Base-by-base conservation (phyloP, 148 eudicot genomes). In the Arbutus unedo region DNA sequence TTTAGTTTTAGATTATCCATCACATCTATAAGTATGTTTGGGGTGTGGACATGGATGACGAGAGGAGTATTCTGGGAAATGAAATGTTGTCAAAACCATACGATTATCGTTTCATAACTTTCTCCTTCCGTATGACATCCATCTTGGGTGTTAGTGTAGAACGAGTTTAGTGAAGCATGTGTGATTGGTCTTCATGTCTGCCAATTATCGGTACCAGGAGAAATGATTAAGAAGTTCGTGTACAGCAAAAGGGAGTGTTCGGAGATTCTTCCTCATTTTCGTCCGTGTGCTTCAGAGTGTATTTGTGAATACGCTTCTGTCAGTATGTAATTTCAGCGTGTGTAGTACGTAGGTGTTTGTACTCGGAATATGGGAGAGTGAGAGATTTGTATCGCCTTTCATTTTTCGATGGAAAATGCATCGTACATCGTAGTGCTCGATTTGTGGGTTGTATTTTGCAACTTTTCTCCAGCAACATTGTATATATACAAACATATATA, bases 291-390 rank as follows among this genome's bases (percentile, higher is more conserved):
- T 76, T 62, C 25, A 14, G 66, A 47, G 41, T 10, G 19, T 55
- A 23, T 25, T 75, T 84, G 84, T 89, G 81, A 47, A 83, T 82
- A 77, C 79, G 72, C 25, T 76, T 82, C 59, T 60, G 71, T 71
- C 77, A 82, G 56, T 60, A 73, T 82, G 82, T 86, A 77, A 62
- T 82, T 9, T 23, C 38, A 31, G 53, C 18, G 18, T 79, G 14
- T 51, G 25, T 68, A 67, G 68, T 13, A 4, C 73, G 31, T 59
- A 74, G 83, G 8, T 4, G 44, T 66, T 54, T 13, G 44, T 56
- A 14, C 83, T 44, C 45, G 6, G 78, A 80, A 56, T 7, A 7
- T 57, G 14, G 70, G 75, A 45, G 55, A 57, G 56, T 57, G 45
- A 57, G 56, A 74, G 45, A 56, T 56, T 56, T 62, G 4, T 54